Base-by-base conservation (phyloP, 208 protist genomes). In the Leishmania gerbilli region DNA sequence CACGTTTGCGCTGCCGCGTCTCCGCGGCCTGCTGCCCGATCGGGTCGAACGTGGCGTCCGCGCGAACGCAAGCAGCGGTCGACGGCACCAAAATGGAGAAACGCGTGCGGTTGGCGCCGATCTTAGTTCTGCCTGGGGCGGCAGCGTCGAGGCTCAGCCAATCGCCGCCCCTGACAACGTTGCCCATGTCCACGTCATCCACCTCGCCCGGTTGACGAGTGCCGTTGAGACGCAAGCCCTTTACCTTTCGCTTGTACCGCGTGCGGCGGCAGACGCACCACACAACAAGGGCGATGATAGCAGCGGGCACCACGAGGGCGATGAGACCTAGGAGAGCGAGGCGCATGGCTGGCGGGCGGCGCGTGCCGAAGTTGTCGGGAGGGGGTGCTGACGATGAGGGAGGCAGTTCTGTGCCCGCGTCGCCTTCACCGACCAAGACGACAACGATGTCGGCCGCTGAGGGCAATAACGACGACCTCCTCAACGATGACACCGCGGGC, bases 1-100 rank as follows among this genome's bases (percentile, higher is more conserved):
- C 84, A 13, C 80, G 80, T 76, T 87, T 88, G 6, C 89, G 89
- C 79, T 85, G 80, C 51, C 80, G 86, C n/a, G 83, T 79, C n/a
- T 81, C 80, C 65, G 86, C 88, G 9, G 89, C 88, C 83, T 89
- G 85, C 27, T 89, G 86, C n/a, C 85, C 85, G 68, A 96, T 90
- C 8, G 92, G 92, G 72, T 96, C 92, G 76, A 96, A 96, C 8
- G 77, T 78, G 8, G n/a, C 65, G 6, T 55, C 77, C 9, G 13
- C 34, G 21, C 19, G 37, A 13, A n/a, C 71, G 7, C 17, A 42
- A 84, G n/a, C n/a, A 37, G 15, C 51, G 13, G 34, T 45, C 71
- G 31, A 62, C 7, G 51, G 8, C 3, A 8, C 64, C 17, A 51
- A 72, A 19, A 68, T 31, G 5, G 62, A 40, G 31, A 83, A 82